Percentiles rank a stretch among this genome's conserved stretches.
Conservation (phyloP, 2,329 filamentous ascomycete genomes). For the Rugonectria rugulosa region DNA sequence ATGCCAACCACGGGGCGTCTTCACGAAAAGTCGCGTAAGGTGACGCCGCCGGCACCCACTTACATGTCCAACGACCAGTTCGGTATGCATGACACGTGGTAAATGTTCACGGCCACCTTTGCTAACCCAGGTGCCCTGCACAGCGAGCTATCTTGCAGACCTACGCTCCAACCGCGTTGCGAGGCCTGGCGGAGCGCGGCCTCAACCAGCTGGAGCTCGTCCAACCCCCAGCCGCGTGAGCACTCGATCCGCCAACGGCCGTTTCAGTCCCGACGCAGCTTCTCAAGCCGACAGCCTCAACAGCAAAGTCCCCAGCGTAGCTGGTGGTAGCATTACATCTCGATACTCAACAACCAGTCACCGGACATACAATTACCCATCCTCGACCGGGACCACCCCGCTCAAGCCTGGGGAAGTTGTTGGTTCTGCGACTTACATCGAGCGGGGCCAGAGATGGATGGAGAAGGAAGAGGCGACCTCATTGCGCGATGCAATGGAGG, state of each 20-base stretch:
- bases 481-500: conserved; percentile 75
- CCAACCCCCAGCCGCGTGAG: conserved; percentile 43
- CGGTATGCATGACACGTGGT: conserved; percentile 52
- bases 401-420: conserved; percentile 68
- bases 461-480: conserved; percentile 80
- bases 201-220: conserved; percentile 56
- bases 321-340: conserved; percentile 56
- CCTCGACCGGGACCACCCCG: conserved; percentile 47
- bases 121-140: conserved; percentile 28
- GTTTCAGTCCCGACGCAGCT: conserved; percentile 42
- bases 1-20: conserved; percentile 45
- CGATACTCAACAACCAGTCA: conserved; percentile 57
- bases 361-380: conserved; percentile 59
- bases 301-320: conserved; percentile 50
- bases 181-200: conserved; percentile 75
- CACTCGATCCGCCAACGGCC: conserved; percentile 38
- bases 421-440: conserved; percentile 73
- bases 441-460: conserved; percentile 78
- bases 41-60: conserved; percentile 66
- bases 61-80: conserved; percentile 75
- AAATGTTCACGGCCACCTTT: conserved; percentile 17
- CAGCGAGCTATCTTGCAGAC: conserved; percentile 75
- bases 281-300: conserved; percentile 40
- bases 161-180: conserved; percentile 73
- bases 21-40: conserved; percentile 56